Evolutionary conservation across 2,329 filamentous ascomycete species (phyloP).

Genomic region (Colletotrichum musae): DNA sequence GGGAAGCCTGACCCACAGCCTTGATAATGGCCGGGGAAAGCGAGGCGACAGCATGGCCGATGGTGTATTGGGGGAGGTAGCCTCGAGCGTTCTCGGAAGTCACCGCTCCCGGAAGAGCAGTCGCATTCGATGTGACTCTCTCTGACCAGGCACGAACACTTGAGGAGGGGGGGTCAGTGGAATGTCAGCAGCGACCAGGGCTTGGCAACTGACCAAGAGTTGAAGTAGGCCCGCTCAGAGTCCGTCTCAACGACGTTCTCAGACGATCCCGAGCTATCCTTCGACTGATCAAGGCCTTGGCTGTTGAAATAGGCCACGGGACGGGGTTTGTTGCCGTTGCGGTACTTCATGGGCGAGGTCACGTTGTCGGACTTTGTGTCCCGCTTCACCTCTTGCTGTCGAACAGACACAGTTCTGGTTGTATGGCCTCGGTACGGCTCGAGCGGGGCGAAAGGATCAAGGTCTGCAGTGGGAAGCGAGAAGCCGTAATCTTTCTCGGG

Average conservation of each 20-base stretch:
- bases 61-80: constrained; percentile 66
- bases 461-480: constrained; percentile 23
- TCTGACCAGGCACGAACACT: constrained; percentile 44
- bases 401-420: constrained; percentile 6
- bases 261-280: constrained; percentile 27
- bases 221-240: constrained; percentile 66
- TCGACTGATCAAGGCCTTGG: constrained; percentile 33
- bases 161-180: not conserved
- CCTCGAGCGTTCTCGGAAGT: constrained; percentile 69
- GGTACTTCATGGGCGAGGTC: constrained; percentile 36
- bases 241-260: constrained; percentile 52
- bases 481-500: constrained; percentile 33
- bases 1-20: constrained; percentile 50
- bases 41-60: constrained; percentile 66
- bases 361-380: constrained; percentile 42
- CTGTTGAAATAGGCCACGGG: constrained; percentile 37
- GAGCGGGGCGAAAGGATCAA: constrained; percentile 36
- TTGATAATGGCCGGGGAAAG: constrained; percentile 61
- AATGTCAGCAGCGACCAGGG: not conserved
- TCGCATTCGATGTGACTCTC: constrained; percentile 65
- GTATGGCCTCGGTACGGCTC: constrained; percentile 27
- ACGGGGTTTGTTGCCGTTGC: constrained; percentile 26
- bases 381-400: constrained; percentile 33
- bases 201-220: constrained; percentile 26
- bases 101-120: constrained; percentile 62